Evolutionary conservation across 1,284 basidiomycete genomes (phyloP).

Genomic region (Rhodotorula sp.): DNA sequence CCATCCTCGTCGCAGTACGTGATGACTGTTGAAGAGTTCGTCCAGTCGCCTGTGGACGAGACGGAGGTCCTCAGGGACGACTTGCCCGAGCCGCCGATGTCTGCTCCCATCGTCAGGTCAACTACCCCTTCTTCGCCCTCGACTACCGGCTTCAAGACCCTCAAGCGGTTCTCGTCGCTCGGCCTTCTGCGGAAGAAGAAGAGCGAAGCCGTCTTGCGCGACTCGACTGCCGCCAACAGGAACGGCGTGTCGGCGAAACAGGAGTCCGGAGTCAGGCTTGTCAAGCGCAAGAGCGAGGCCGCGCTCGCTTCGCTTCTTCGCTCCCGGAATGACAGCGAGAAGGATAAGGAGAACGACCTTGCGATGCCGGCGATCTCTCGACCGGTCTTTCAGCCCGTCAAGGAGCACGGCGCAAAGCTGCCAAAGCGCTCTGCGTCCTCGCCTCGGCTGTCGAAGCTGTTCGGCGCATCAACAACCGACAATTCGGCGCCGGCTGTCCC

Average conservation of each 20-base stretch:
- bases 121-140: neutral
- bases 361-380: neutral
- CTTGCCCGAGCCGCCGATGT: neutral
- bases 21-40: neutral
- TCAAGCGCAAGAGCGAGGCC: constrained; percentile 31
- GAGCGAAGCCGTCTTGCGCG: constrained; percentile 22
- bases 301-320: constrained; percentile 9
- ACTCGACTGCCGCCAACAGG: neutral
- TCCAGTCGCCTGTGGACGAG: neutral
- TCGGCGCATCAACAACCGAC: neutral
- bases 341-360: constrained; percentile 17
- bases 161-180: constrained; percentile 24
- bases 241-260: neutral
- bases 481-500: neutral
- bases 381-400: neutral
- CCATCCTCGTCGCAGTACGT: neutral
- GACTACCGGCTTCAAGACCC: constrained; percentile 3
- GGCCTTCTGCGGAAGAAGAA: constrained; percentile 23
- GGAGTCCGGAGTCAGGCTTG: constrained; percentile 3
- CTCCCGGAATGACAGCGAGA: neutral
- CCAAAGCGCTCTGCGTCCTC: constrained; percentile 15
- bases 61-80: neutral
- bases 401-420: neutral
- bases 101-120: neutral
- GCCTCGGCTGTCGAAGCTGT: constrained; percentile 16